Conservation (phyloP, 805 yeast species). For the Pichia ethanolica region DNA sequence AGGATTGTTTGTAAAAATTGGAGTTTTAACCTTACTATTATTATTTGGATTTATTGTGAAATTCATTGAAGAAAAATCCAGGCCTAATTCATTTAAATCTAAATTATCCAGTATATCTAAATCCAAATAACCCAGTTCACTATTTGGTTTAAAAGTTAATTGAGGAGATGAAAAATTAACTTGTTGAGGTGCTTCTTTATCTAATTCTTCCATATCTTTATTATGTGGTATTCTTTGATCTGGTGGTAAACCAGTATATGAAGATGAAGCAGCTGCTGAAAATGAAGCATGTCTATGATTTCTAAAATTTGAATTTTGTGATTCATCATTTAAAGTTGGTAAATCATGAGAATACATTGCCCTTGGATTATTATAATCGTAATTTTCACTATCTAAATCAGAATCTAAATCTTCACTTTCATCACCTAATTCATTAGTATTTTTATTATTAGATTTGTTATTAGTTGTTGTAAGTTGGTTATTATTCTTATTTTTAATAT, state of each 20-base stretch:
- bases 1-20: background rate
- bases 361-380: slow-evolving; percentile 10
- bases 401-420: slow-evolving; percentile 4
- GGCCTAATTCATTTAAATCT: slow-evolving; percentile 21
- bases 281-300: slow-evolving; percentile 49
- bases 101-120: slow-evolving; percentile 22
- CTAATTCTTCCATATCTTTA: slow-evolving; percentile 10
- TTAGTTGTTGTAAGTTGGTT: too few species aligned
- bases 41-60: slow-evolving; percentile 4
- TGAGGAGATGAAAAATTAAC: slow-evolving; percentile 84
- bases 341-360: slow-evolving; percentile 8
- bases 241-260: slow-evolving; percentile 42
- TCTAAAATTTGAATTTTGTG: slow-evolving; percentile 15
- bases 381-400: slow-evolving; percentile 10
- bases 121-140: slow-evolving; percentile 28
- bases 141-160: slow-evolving; percentile 20
- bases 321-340: background rate
- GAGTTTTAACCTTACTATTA: background rate
- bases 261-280: slow-evolving; percentile 53
- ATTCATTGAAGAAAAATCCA: slow-evolving; percentile 12
- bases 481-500: too few species aligned
- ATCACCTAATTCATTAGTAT: slow-evolving; percentile 11
- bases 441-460: background rate
- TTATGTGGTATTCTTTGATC: slow-evolving; percentile 8
- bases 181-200: slow-evolving; percentile 49